Conservation (phyloP, 805 yeast genomes). For the Metschnikowia sp. region DNA sequence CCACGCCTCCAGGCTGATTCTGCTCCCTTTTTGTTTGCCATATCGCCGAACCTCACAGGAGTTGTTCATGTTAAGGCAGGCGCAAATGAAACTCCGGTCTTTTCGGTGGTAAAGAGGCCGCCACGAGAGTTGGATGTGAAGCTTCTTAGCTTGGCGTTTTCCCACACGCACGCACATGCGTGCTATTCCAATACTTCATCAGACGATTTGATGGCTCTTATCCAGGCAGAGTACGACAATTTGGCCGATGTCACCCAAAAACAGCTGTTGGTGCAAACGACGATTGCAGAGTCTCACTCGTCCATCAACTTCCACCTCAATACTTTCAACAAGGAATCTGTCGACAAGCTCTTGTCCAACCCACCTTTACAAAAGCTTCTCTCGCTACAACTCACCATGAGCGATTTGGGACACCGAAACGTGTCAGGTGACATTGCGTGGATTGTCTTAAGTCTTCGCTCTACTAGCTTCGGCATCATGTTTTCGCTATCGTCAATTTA, state of each 20-base stretch:
- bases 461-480: slow-evolving; percentile 69
- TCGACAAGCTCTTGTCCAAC: slow-evolving; percentile 69
- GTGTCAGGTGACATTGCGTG: slow-evolving; percentile 50
- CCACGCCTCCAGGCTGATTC: slow-evolving; percentile 30
- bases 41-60: slow-evolving; percentile 53
- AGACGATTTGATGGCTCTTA: slow-evolving; percentile 65
- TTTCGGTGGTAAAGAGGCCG: slow-evolving; percentile 1
- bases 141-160: slow-evolving; percentile 56
- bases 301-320: slow-evolving; percentile 72
- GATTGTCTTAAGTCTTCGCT: slow-evolving; percentile 63
- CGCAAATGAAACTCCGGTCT: slow-evolving; percentile 1
- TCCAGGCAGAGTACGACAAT: slow-evolving; percentile 32
- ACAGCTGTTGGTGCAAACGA: slow-evolving; percentile 34
- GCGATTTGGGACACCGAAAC: slow-evolving; percentile 37
- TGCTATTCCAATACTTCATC: slow-evolving; percentile 64
- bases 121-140: slow-evolving; percentile 22
- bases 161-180: slow-evolving; percentile 61
- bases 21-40: slow-evolving; percentile 25
- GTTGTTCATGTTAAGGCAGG: slow-evolving; percentile 24
- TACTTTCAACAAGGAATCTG: slow-evolving; percentile 61
- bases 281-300: slow-evolving; percentile 67
- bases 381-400: slow-evolving; percentile 65
- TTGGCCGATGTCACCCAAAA: slow-evolving; percentile 13
- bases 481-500: slow-evolving; percentile 56
- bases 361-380: slow-evolving; percentile 76